Conservation (phyloP, 768 basidiomycete species). For the Psilocybe tampanensis region DNA sequence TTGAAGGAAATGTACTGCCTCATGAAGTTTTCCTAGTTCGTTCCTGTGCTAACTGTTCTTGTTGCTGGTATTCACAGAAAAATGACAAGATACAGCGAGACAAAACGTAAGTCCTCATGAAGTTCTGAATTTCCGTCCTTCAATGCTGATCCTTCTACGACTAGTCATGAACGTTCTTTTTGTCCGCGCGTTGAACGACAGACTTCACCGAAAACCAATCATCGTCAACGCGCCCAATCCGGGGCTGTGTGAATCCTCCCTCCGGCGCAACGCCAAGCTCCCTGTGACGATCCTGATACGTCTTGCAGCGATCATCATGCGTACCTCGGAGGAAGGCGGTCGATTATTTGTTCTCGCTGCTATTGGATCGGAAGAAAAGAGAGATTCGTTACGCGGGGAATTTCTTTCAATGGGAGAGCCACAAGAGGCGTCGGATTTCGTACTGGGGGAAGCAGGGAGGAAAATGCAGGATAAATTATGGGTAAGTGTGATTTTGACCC, state of each 20-base stretch:
- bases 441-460: slow-evolving; percentile 9
- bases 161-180: slow-evolving; percentile 45
- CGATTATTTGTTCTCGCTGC: slow-evolving; percentile 37
- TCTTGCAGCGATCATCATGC: slow-evolving; percentile 32
- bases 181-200: slow-evolving; percentile 33
- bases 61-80: neutral
- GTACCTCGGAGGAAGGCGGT: slow-evolving; percentile 37
- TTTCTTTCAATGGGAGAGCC: slow-evolving; percentile 22
- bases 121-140: no score
- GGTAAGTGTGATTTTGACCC: neutral
- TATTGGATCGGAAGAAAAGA: slow-evolving; percentile 24
- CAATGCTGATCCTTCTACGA: no score
- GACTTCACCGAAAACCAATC: slow-evolving; percentile 27
- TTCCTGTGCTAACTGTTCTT: neutral
- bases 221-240: slow-evolving; percentile 41
- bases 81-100: neutral
- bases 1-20: slow-evolving; percentile 16
- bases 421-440: slow-evolving; percentile 20
- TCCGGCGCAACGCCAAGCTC: slow-evolving; percentile 27
- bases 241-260: slow-evolving; percentile 42
- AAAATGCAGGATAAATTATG: neutral
- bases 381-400: slow-evolving; percentile 30
- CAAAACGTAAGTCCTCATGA: neutral
- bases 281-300: slow-evolving; percentile 14
- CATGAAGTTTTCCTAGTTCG: neutral